These are phyloP conservation scores for Candida mesenterica DNA, from an alignment of 1,139 yeast species.

Conservation along the genomic window DNA sequence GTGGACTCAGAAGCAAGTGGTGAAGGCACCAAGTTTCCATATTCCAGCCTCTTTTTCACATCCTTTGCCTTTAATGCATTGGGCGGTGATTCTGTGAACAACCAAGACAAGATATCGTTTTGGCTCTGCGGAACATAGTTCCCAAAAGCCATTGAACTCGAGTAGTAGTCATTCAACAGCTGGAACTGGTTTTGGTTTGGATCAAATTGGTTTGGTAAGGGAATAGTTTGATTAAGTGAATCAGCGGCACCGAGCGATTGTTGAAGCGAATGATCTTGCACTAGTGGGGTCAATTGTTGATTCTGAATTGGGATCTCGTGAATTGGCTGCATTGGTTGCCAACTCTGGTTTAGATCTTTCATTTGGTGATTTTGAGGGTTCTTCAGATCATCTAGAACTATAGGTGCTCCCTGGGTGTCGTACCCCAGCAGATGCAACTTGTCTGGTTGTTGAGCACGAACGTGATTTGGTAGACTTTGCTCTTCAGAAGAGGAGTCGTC, in stretches of 20 bases:
- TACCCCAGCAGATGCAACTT: too few species aligned
- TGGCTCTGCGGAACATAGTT: slow-evolving; percentile 20
- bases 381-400: too few species aligned
- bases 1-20: background rate
- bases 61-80: background rate
- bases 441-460: too few species aligned
- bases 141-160: slow-evolving; percentile 2
- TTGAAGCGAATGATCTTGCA: background rate
- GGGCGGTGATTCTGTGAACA: slow-evolving; percentile 31
- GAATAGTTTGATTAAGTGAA: too few species aligned
- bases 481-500: slow-evolving; percentile 1
- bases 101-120: slow-evolving; percentile 42
- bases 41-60: background rate
- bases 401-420: too few species aligned
- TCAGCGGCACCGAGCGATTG: too few species aligned
- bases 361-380: too few species aligned
- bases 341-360: too few species aligned
- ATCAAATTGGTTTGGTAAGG: slow-evolving; percentile 1
- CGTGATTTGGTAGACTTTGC: too few species aligned
- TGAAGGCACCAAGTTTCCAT: background rate
- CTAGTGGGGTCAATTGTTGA: background rate
- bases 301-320: background rate
- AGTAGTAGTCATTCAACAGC: background rate
- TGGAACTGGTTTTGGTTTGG: background rate
- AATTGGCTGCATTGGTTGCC: background rate